Conservation (phyloP, 139 green algal species). For the Chlamydomonas schloesseri region DNA sequence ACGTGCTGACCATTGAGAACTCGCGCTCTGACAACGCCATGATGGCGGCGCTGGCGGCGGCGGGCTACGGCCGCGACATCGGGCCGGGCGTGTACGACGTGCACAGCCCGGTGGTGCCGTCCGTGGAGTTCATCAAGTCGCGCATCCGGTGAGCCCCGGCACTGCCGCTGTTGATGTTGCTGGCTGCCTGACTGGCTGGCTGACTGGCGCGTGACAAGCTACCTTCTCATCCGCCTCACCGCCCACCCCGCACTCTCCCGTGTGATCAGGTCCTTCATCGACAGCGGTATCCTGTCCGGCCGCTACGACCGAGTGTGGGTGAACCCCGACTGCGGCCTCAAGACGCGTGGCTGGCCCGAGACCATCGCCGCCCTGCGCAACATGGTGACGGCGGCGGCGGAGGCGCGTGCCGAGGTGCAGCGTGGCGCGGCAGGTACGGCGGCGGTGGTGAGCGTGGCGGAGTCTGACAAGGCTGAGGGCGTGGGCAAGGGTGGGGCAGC, state of each 20-base stretch:
- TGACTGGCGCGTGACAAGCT: too few relatives aligned
- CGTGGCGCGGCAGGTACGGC: not conserved
- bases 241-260: too few relatives aligned
- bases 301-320: conserved; percentile 79
- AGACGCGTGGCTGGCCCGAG: conserved; percentile 82
- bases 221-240: too few relatives aligned
- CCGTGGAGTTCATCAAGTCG: conserved; percentile 71
- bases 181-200: too few relatives aligned
- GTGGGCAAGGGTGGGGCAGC: not conserved
- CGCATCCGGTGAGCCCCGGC: conserved; percentile 67
- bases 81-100: conserved; percentile 94
- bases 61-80: conserved; percentile 83
- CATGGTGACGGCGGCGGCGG: conserved; percentile 61
- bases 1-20: conserved; percentile 97
- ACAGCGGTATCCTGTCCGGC: conserved; percentile 72
- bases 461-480: not conserved
- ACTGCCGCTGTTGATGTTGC: too few relatives aligned
- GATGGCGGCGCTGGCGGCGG: conserved; percentile 70
- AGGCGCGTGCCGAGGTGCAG: conserved; percentile 39
- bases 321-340: conserved; percentile 86
- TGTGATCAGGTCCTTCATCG: conserved; percentile 80
- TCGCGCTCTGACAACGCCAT: conserved; percentile 86
- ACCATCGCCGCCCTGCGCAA: conserved; percentile 62
- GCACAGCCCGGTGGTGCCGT: conserved; percentile 85
- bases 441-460: not conserved